phyloP scores from a whole-genome alignment of 495 filamentous ascomycete species.

The Penicillium soppii region DNA sequence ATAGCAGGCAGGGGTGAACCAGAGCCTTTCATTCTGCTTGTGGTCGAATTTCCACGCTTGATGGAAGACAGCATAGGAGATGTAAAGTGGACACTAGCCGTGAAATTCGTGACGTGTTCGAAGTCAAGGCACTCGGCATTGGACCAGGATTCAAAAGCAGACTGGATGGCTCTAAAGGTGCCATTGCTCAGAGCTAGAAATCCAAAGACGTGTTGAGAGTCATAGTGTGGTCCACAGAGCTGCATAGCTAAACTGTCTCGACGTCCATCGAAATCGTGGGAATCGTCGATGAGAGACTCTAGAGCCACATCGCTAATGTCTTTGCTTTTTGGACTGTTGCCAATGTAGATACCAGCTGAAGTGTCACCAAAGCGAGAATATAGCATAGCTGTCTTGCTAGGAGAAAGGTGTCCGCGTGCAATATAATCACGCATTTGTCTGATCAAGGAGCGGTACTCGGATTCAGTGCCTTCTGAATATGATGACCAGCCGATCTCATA shows the following conservation, averaged over 20 bases:
- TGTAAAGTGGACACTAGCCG: not conserved
- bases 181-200: constrained; percentile 29
- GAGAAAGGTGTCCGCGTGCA: constrained; percentile 12
- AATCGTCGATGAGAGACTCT: constrained; percentile 12
- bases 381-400: constrained; percentile 11
- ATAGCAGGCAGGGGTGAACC: not conserved
- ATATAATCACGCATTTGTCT: constrained; percentile 26
- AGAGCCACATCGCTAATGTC: constrained; percentile 22
- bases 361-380: constrained; percentile 18
- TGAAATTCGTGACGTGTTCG: not conserved
- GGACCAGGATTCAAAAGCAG: constrained; percentile 31
- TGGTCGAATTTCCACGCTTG: not conserved
- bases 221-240: constrained; percentile 27
- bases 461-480: constrained; percentile 12
- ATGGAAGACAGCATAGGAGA: not conserved
- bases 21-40: not conserved
- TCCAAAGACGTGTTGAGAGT: constrained; percentile 32
- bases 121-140: constrained; percentile 33
- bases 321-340: constrained; percentile 26
- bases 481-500: constrained; percentile 24
- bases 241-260: constrained; percentile 32
- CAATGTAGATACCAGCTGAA: constrained; percentile 25
- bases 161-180: constrained; percentile 29
- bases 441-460: constrained; percentile 14
- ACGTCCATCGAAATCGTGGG: constrained; percentile 12